Evolutionary conservation across 2,329 filamentous ascomycete genomes (phyloP), one percentile per base, ranked within the genome.

Genomic region (Phyllosticta citribraziliensis): DNA sequence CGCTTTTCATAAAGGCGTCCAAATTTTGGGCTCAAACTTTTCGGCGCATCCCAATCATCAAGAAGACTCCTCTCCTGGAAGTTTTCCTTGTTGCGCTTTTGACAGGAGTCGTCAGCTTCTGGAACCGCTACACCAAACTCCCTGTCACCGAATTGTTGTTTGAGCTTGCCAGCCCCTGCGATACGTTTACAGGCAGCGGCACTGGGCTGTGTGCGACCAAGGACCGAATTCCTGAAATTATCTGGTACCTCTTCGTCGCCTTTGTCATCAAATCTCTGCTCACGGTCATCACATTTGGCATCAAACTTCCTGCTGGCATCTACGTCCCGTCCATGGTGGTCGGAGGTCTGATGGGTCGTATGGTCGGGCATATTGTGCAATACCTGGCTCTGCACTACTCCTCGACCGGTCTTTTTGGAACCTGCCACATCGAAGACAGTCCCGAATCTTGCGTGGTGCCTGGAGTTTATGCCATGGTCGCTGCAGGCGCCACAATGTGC

Each of bases 311-410:
- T 10, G 91, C 93, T 0, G 94, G 94, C 65, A 97, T 99, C 67
- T 99, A 99, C 68, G 92, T 99, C 1, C 94, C 94, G 2, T 97
- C 93, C 67, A 99, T 99, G 94, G 94, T 97, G 27, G 91, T 97
- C 19, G 94, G 94, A 65, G 94, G 94, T 69, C 78, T 99, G 19
- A 87, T 96, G 78, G 93, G 93, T 30, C 86, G 93, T 8, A 86
- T 94, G 53, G 84, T 96, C 12, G 94, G 94, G 1, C 94, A 97
- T 72, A 73, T 86, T 6, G 85, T 92, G 0, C 93, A 97, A 71
- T 91, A 88, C 75, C 74, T 89, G 58, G 91, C 93, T 5, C 79
- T 95, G 61, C 82, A 81, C 30, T 88, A 86, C 69, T 88, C 91
- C 0, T 76, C 85, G 60, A 88, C 86, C 69, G 78, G 83, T 14